A percentile compares a stretch with the other conserved stretches of the same genome.
Conservation (phyloP, 1,139 yeast genomes). For the Blastobotrys malaysiensis region DNA sequence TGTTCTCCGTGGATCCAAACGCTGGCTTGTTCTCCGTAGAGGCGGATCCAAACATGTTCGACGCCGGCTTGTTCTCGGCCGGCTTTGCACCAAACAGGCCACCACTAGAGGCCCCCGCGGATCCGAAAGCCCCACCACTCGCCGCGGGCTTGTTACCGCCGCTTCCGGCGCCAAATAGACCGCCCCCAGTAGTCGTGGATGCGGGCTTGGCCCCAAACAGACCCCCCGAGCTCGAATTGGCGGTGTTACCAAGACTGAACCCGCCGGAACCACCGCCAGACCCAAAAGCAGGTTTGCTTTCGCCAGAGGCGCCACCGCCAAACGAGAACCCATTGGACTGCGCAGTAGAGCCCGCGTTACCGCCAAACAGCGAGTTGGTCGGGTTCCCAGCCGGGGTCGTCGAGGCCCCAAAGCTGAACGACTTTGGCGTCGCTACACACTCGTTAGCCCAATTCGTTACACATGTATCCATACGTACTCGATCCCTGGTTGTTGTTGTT, state of each 20-base stretch:
- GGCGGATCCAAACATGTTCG: slow-evolving; percentile 9
- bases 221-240: slow-evolving; percentile 4
- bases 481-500: slow-evolving; percentile 13
- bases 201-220: slow-evolving; percentile 2
- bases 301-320: not conserved
- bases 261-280: not conserved
- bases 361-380: not conserved
- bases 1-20: not conserved
- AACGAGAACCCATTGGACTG: not conserved
- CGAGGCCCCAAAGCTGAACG: slow-evolving; percentile 12
- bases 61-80: not conserved
- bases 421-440: slow-evolving; percentile 8
- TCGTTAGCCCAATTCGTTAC: too few relatives aligned
- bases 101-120: not conserved
- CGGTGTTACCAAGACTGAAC: slow-evolving; percentile 5
- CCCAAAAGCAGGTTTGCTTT: not conserved
- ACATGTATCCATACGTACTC: slow-evolving; percentile 9
- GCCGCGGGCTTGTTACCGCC: slow-evolving; percentile 6
- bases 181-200: slow-evolving; percentile 7
- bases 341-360: not conserved
- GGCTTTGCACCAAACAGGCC: slow-evolving; percentile 13
- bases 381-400: slow-evolving; percentile 15
- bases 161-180: slow-evolving; percentile 2
- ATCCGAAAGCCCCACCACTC: slow-evolving; percentile 3
- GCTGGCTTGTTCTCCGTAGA: slow-evolving; percentile 2